Conservation (phyloP, 192 early-diverging fungal genomes). For the Phycomyces blakesleeanus region DNA sequence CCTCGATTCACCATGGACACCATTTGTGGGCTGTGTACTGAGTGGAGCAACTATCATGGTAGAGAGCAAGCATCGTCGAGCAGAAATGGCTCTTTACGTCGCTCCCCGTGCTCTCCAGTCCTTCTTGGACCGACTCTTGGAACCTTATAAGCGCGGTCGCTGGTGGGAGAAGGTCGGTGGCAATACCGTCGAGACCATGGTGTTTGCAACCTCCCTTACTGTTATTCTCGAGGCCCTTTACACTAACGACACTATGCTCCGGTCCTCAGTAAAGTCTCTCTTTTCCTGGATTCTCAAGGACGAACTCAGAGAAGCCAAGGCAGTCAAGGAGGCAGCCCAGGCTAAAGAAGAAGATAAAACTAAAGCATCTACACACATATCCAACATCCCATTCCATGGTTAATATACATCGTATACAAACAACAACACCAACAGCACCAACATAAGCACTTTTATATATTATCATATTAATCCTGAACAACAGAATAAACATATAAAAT, state of each 20-base stretch:
- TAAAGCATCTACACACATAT: too few species aligned
- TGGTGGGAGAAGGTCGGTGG: conserved; percentile 22
- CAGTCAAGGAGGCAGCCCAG: background rate
- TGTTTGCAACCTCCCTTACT: conserved; percentile 51
- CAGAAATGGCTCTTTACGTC: conserved; percentile 53
- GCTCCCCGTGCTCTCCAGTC: conserved; percentile 46
- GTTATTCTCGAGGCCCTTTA: conserved; percentile 47
- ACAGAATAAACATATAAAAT: background rate
- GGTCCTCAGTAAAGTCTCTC: conserved; percentile 48
- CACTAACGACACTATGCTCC: conserved; percentile 43
- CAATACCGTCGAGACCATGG: conserved; percentile 38
- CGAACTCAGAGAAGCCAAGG: conserved; percentile 12
- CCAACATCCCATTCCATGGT: background rate
- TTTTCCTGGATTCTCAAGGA: conserved; percentile 46
- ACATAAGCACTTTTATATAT: too few species aligned
- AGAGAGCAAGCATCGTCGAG: conserved; percentile 53
- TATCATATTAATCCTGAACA: background rate
- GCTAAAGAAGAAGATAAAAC: background rate
- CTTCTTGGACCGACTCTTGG: conserved; percentile 42
- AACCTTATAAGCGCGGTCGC: conserved; percentile 32
- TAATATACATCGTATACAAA: too few species aligned
- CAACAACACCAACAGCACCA: too few species aligned
- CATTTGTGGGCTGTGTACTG: conserved; percentile 49
- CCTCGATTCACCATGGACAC: conserved; percentile 44
- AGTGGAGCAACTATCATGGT: conserved; percentile 64